Base-by-base conservation (phyloP, 2,329 filamentous ascomycete species). In the Coniochaeta prunicola region DNA sequence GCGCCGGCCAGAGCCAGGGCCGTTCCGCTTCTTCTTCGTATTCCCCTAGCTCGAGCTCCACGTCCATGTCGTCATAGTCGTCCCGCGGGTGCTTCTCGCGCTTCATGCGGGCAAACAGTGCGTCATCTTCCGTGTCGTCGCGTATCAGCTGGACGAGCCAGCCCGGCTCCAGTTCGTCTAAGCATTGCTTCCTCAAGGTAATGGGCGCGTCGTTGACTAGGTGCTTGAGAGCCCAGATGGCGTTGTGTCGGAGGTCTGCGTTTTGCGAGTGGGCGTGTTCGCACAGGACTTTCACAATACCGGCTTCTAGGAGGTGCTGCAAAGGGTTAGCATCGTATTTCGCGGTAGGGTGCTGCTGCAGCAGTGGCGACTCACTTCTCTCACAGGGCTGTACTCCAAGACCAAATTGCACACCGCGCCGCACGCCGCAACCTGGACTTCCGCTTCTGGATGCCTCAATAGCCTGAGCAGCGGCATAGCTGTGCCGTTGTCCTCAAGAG, bases 141-240 rank as follows among this genome's bases (percentile, higher is more conserved):
- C 83, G 86, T 50, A 97, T 90, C 24, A 94, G 80, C 60, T 88
- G 86, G 61, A 93, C 82, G 13, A 97, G 80, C 90, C 91, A 96
- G 12, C 84, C 85, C 0, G 90, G 83, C 9, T 86, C 87, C 4
- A 97, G 79, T 67, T 90, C 86, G 56, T 92, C 86, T 13, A 97
- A 76, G 60, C 91, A 91, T 54, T 83, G 81, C 66, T 88, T 88
- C 73, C 94, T 96, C 64, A 90, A 77, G 13, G 88, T 82, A 50
- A 88, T 85, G 19, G 82, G 81, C 6, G 89, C 84, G 24, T 85
- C 86, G 62, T 89, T 82, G 2, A 96, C 88, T 56, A 97, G 81
- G 73, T 97, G 91, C 70, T 97, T 97, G 59, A 99, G 76, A 6
- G 92, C 91, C 93, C 94, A 99, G 1, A 99, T 75, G 24, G 92